Base-by-base conservation (phyloP, 2,329 filamentous ascomycete genomes). In the Pseudohalonectria lignicola region DNA sequence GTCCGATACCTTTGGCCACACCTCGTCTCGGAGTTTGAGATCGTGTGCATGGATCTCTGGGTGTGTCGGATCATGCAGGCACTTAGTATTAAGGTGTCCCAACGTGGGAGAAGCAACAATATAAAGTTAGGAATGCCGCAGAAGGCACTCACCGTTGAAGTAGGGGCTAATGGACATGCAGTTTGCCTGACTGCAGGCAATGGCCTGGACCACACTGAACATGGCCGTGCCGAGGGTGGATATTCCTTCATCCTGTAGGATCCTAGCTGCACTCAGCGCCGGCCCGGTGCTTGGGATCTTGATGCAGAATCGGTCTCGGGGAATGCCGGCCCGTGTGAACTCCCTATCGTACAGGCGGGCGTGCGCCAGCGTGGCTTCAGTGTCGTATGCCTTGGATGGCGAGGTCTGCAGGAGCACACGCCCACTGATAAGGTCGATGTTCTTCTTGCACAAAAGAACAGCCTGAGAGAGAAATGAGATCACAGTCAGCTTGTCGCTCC, bases 281-380 rank as follows among this genome's bases (percentile, higher is more conserved):
- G 66, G 59, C 0, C 66, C 66, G 0, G 66, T 70, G 19, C 58
- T 60, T 9, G 66, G 66, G 18, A 71, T 69, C 49, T 71, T 71
- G 57, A 71, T 69, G 45, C 61, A 66, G 47, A 63, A 69, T 10
- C 63, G 56, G 40, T 67, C 63, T 15, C 62, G 57, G 4, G 57
- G 44, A 32, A 71, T 63, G 2, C 65, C 64, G 3, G 55, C 61
- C 4, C 52, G 56, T 5, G 57, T 56, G 39, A 71, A 68, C 46
- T 71, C 66, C 4, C 47, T 43, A 31, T 62, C 66, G 45, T 69
- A 71, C 1, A 64, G 50, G 1, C 58, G 62, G 1, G 62, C 65
- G 42, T 71, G 66, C 20, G 59, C 59, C 17, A 71, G 48, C 2
- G 66, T 67, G 18, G 54, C 56, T 33, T 64, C 53, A 4, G 50